Percentiles rank a stretch among this genome's conserved stretches.
These are phyloP conservation scores for Trametes maxima DNA, from an alignment of 768 basidiomycete species.

Conservation along the genomic window DNA sequence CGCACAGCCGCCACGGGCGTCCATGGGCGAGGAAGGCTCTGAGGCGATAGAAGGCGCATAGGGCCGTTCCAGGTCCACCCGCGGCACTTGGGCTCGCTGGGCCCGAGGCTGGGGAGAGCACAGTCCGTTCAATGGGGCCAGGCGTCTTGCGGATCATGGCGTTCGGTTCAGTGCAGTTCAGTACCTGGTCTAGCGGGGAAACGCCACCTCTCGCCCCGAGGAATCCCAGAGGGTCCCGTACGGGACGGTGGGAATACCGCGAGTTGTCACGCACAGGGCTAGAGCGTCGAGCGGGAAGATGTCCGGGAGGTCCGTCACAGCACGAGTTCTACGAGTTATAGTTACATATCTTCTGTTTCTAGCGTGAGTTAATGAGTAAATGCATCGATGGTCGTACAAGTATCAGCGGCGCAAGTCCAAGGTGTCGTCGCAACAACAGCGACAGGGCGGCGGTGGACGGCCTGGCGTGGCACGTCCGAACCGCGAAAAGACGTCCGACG, in stretches of 20 bases:
- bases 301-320: background rate
- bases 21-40: background rate
- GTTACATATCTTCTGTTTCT: no score
- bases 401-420: no score
- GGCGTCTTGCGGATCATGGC: background rate
- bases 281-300: background rate
- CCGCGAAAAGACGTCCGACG: no score
- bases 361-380: no score
- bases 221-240: background rate
- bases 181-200: background rate
- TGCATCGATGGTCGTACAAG: no score
- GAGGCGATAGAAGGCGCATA: slow-evolving; percentile 6
- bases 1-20: slow-evolving; percentile 6
- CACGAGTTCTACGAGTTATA: no score
- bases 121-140: background rate
- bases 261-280: background rate
- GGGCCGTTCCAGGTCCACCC: slow-evolving; percentile 5
- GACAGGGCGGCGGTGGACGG: no score
- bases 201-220: background rate
- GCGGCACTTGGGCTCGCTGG: background rate
- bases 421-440: no score
- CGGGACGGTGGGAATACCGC: background rate
- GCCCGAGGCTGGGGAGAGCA: background rate
- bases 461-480: no score
- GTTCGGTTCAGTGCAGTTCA: background rate